Conservation (phyloP, 106 monocot genomes). For the Phalaenopsis equestris region DNA sequence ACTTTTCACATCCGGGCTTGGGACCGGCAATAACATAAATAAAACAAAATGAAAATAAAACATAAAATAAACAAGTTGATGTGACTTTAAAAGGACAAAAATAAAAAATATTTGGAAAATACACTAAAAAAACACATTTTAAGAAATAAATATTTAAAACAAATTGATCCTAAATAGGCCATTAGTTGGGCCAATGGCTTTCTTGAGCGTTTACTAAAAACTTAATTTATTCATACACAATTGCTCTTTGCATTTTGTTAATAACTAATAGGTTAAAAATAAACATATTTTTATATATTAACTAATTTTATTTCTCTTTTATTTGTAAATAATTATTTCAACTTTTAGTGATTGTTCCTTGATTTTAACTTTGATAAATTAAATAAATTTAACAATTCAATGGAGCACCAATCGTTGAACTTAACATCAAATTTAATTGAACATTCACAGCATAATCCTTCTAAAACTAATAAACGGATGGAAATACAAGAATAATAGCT, state of each 20-base stretch:
- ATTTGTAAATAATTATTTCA: not conserved
- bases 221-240: not conserved
- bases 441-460: not conserved
- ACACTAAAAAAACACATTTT: no score
- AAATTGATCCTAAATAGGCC: no score
- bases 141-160: no score
- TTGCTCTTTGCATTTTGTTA: not conserved
- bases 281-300: not conserved
- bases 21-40: no score
- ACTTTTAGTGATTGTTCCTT: not conserved
- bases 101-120: no score
- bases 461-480: not conserved
- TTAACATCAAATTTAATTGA: not conserved
- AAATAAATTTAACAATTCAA: not conserved
- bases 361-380: not conserved
- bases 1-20: no score
- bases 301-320: not conserved
- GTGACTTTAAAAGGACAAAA: no score
- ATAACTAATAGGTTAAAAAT: not conserved
- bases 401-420: not conserved
- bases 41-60: no score
- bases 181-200: not conserved
- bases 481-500: not conserved
- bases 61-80: no score
- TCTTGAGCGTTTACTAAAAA: not conserved